Base-by-base conservation (phyloP, 2,329 filamentous ascomycete species). In the Talaromyces marneffei region DNA sequence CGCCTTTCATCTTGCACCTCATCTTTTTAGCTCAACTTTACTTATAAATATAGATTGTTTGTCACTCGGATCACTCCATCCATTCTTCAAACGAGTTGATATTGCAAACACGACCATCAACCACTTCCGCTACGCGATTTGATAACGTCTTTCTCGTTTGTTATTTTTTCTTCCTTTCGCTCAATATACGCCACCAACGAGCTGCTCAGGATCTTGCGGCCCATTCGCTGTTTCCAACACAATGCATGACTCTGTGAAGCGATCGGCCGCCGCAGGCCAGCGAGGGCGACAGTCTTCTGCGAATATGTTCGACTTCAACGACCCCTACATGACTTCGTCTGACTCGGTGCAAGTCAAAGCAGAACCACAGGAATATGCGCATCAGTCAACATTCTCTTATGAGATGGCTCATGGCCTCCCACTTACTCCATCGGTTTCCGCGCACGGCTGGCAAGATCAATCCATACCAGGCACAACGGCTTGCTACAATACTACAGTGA, bases 331-430 rank as follows among this genome's bases (percentile, higher is more conserved):
- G 2, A 69, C 70, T 18, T 65, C 57, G 60, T 46, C 56, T 61
- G 39, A 46, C 46, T 61, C 20, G 59, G 65, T 42, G 60, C 56
- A 57, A 33, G 46, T 62, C 16, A 62, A 62, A 57, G 29, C 35
- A 46, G 39, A 64, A 63, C 42, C 42, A 57, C 40, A 33, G 62
- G 60, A 59, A 52, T 27, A 59, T 46, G 29, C 64, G 60, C 61
- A 61, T 67, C 23, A 65, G 67, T 37, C 59, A 63, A 29, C 23
- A 63, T 3, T 67, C 29, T 72, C 74, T 9, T 61, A 76, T 27
- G 75, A 74, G 1, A 73, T 76, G 25, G 67, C 70, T 10, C 62
- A 67, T 46, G 68, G 69, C n/a, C 54, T 66, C 27, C 42, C 63
- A 1, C 64, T 65, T 25, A 60, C 65, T n/a, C 67, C 69, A n/a